Evolutionary conservation across 805 yeast genomes (phyloP), one percentile per base, ranked within the genome.

Genomic region (Barnettozyma sp.): DNA sequence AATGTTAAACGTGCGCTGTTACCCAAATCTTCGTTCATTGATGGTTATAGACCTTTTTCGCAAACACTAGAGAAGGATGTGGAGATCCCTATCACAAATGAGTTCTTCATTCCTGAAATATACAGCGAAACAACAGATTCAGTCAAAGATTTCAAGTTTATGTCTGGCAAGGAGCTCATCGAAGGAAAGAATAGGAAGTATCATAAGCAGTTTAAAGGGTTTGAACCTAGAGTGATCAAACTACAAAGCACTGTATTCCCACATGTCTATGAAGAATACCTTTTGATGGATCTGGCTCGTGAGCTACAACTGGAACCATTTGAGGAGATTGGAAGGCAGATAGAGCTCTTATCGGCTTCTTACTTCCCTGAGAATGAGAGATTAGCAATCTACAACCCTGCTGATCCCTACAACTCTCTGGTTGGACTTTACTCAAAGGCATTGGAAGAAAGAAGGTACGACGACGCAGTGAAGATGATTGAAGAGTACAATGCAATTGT

Each of bases 241-340:
- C 48, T 62, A 17, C 34, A 47, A 4, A 46, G 61, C 11, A 50
- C 56, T 6, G 57, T 58, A 20, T 67, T 51, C 48, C 75, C 78
- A 1, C 58, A 62, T 27, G 70, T 73, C 41, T 54, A 54, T 22
- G 84, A 78, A 45, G 60, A 62, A 26, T 77, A 70, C 42, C 41
- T 65, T 7, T 54, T 77, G 24, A 69, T 70, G 4, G 55, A 59
- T 12, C 73, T 80, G 12, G 9, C 30, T 6, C 73, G 71, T 41
- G 67, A 68, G 41, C 73, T 73, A 36, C 77, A 71, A 40, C 62
- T 76, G 26, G 77, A 78, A 48, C 84, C 87, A 5, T 59, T 77
- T 30, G 70, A 64, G 33, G 90, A 82, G 46, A 65, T 81, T 36
- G 79, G 76, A 5, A 63, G 62, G 36, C 50, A 58, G 19, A 70